These are phyloP conservation scores for Posidonia oceanica DNA, from an alignment of 116 monocot species.

Conservation along the genomic window DNA sequence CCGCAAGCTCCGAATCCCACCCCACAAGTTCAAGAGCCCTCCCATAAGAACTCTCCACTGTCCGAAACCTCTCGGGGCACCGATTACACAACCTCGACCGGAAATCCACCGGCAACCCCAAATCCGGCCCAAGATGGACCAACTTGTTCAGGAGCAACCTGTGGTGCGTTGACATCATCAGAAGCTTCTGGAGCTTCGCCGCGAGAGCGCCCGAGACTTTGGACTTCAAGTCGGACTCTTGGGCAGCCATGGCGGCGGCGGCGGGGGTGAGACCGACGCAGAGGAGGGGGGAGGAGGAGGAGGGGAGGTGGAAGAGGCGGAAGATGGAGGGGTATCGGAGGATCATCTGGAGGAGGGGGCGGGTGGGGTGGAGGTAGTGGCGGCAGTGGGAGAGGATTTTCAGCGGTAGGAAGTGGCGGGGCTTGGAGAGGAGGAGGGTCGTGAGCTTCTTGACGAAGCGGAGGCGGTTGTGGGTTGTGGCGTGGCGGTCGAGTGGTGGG, in stretches of 20 bases:
- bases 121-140: conserved; percentile 71
- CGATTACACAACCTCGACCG: conserved; percentile 43
- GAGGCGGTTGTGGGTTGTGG: conserved; percentile 39
- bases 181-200: conserved; percentile 58
- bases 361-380: conserved; percentile 36
- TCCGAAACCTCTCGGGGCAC: conserved; percentile 53
- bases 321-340: conserved; percentile 68
- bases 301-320: conserved; percentile 35
- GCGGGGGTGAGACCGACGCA: conserved; percentile 41
- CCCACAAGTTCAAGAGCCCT: conserved; percentile 52
- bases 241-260: conserved; percentile 29
- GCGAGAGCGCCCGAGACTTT: conserved; percentile 25
- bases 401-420: conserved; percentile 69
- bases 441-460: conserved; percentile 67
- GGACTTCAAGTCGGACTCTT: conserved; percentile 13
- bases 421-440: conserved; percentile 82
- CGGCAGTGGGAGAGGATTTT: conserved; percentile 54
- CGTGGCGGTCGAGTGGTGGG: conserved; percentile 55
- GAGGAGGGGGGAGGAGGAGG: conserved; percentile 19
- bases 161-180: conserved; percentile 44
- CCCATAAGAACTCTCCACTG: conserved; percentile 61
- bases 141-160: conserved; percentile 65
- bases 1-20: conserved; percentile 20
- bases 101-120: conserved; percentile 70
- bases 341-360: conserved; percentile 51